Evolutionary conservation across 2,329 filamentous ascomycete genomes (phyloP).

Genomic region (Penicillium sp.): DNA sequence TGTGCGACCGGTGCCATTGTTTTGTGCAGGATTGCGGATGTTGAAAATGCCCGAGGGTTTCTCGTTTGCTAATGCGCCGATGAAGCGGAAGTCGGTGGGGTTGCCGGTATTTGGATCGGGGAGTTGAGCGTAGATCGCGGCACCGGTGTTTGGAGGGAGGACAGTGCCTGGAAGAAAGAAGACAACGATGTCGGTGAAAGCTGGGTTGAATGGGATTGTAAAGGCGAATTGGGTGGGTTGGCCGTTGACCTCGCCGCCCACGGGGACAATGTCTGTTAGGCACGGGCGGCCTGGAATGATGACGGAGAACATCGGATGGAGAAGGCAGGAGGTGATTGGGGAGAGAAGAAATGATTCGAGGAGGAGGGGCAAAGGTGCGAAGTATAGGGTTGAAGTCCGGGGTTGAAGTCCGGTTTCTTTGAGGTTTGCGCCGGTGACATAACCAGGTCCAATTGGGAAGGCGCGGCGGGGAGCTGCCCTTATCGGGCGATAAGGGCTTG

Average conservation of each 20-base stretch:
- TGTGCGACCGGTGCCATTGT: constrained; percentile 22
- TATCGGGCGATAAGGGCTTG: constrained; percentile 33
- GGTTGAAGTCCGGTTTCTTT: constrained; percentile 13
- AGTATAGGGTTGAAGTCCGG: too few species aligned
- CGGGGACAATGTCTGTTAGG: constrained; percentile 57
- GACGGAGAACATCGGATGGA: constrained; percentile 60
- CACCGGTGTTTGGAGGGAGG: constrained; percentile 76
- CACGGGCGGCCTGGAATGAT: constrained; percentile 65
- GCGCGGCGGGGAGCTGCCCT: constrained; percentile 22
- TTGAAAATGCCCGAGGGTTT: constrained; percentile 94
- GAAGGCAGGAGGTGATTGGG: neutral
- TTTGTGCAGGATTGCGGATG: constrained; percentile 50
- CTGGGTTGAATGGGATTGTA: constrained; percentile 65
- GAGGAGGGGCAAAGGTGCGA: too few species aligned
- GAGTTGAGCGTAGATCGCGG: constrained; percentile 87
- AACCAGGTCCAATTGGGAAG: constrained; percentile 8
- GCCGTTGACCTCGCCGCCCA: constrained; percentile 57
- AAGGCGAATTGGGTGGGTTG: constrained; percentile 68
- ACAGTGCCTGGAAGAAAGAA: constrained; percentile 80
- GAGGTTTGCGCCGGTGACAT: constrained; percentile 28
- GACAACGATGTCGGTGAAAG: constrained; percentile 77
- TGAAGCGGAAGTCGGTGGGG: constrained; percentile 71
- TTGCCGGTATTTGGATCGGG: constrained; percentile 47
- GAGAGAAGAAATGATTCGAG: neutral
- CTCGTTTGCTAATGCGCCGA: constrained; percentile 85